Percentiles rank a stretch among this genome's conserved stretches.
Evolutionary conservation across 2,329 filamentous ascomycete genomes (phyloP).

Genomic region (Calonectria pseudoreteaudii): DNA sequence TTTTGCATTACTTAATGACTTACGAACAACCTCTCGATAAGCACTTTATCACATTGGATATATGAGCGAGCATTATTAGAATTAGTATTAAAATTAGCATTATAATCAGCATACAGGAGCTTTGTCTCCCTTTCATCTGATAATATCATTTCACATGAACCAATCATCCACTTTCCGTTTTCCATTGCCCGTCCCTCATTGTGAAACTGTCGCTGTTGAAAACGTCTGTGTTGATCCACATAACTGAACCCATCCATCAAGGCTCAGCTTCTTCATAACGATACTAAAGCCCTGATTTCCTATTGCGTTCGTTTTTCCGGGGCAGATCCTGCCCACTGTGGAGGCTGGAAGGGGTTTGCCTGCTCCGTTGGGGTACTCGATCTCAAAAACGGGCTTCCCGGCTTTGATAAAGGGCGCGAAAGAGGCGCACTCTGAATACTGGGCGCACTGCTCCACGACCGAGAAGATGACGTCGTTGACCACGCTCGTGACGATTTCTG

Average conservation of each 20-base stretch:
- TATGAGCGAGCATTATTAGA: neutral
- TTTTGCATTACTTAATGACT: neutral
- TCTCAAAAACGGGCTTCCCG: constrained; percentile 77
- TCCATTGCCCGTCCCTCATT: neutral
- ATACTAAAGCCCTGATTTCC: constrained; percentile 68
- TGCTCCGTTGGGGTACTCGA: constrained; percentile 73
- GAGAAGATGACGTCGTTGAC: constrained; percentile 69
- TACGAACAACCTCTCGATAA: neutral
- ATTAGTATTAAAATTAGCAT: neutral
- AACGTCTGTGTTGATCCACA: constrained; percentile 53
- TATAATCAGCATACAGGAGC: neutral
- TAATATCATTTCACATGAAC: neutral
- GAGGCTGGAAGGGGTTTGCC: constrained; percentile 46
- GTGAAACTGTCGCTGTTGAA: constrained; percentile 17
- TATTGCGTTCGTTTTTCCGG: constrained; percentile 47
- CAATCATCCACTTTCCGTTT: too few relatives aligned
- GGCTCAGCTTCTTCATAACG: constrained; percentile 72
- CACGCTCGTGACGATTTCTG: constrained; percentile 64
- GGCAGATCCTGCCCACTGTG: constrained; percentile 55
- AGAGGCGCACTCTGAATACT: constrained; percentile 69
- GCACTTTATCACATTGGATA: neutral
- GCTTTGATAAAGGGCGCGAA: constrained; percentile 69
- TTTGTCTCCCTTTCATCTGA: neutral
- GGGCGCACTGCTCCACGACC: constrained; percentile 77
- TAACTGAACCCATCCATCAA: constrained; percentile 72